Conservation (phyloP, 495 filamentous ascomycete species). For the Aspergillus taichungensis region DNA sequence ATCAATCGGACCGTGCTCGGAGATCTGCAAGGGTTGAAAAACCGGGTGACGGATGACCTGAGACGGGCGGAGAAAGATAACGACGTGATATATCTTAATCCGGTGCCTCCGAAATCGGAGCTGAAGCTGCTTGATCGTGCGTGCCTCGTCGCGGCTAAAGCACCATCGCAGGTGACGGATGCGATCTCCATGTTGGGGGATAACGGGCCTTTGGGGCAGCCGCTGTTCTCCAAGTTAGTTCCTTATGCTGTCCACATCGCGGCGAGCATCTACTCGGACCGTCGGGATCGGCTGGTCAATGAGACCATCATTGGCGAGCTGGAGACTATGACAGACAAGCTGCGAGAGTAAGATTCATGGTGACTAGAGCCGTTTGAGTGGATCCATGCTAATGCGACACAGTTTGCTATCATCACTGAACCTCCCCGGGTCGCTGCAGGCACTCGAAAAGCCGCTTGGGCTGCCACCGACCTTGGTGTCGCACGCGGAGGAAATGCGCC, state of each 20-base stretch:
- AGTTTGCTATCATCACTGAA: slow-evolving; percentile 72
- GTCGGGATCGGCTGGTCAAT: slow-evolving; percentile 80
- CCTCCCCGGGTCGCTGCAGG: slow-evolving; percentile 86
- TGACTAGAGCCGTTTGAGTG: background rate
- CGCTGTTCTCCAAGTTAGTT: slow-evolving; percentile 83
- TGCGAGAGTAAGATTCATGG: slow-evolving; percentile 52
- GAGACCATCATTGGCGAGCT: slow-evolving; percentile 76
- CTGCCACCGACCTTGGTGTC: slow-evolving; percentile 76
- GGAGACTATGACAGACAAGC: slow-evolving; percentile 67
- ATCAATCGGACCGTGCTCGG: slow-evolving; percentile 75
- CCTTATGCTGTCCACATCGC: slow-evolving; percentile 94
- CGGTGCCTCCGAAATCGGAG: slow-evolving; percentile 82
- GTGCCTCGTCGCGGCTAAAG: slow-evolving; percentile 72
- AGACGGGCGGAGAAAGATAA: slow-evolving; percentile 96
- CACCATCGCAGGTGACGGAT: slow-evolving; percentile 76
- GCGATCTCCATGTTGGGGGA: slow-evolving; percentile 73
- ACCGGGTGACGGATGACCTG: slow-evolving; percentile 71
- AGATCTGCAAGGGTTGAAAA: slow-evolving; percentile 78
- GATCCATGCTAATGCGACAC: slow-evolving; percentile 7
- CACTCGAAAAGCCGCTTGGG: slow-evolving; percentile 88
- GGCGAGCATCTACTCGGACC: slow-evolving; percentile 89
- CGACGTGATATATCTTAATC: slow-evolving; percentile 80
- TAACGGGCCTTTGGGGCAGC: slow-evolving; percentile 67
- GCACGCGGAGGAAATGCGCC: slow-evolving; percentile 92
- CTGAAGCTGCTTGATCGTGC: slow-evolving; percentile 79